A percentile compares a stretch with the other conserved stretches of the same genome.
These are phyloP conservation scores for Balamuthia mandrillaris DNA, from an alignment of 208 protist species.

Conservation along the genomic window DNA sequence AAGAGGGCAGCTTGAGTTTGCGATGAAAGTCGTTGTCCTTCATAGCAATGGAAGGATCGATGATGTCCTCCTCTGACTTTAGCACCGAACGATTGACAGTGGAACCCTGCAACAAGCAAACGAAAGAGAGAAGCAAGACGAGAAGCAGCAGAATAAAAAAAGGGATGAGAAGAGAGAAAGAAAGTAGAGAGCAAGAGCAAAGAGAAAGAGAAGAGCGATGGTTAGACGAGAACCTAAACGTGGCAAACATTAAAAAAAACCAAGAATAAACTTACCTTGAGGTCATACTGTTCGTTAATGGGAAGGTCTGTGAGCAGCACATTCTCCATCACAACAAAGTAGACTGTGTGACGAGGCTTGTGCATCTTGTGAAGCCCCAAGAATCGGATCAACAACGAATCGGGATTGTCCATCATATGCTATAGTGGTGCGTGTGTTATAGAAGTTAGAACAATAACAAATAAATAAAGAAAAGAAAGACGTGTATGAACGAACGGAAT, in stretches of 20 bases:
- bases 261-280: conserved; percentile 8
- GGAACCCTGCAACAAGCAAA: background rate
- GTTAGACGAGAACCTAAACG: too few species aligned
- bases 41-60: background rate
- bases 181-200: too few species aligned
- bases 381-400: conserved; percentile 22
- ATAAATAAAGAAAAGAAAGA: background rate
- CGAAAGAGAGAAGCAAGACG: background rate
- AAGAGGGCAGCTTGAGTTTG: background rate
- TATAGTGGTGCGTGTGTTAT: background rate
- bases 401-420: background rate
- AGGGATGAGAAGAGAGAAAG: too few species aligned
- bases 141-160: too few species aligned
- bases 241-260: too few species aligned
- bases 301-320: background rate
- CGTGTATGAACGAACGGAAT: background rate
- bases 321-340: conserved; percentile 34
- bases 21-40: conserved; percentile 24
- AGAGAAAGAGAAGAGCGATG: too few species aligned
- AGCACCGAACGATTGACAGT: background rate
- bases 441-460: background rate
- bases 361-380: conserved; percentile 18
- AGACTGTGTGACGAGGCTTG: background rate
- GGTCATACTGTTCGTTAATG: conserved; percentile 9
- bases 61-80: background rate